Percentiles rank a stretch among this genome's conserved stretches.
These are phyloP conservation scores for Wickerhamomyces rabaulensis DNA, from an alignment of 805 yeast species.

Conservation along the genomic window DNA sequence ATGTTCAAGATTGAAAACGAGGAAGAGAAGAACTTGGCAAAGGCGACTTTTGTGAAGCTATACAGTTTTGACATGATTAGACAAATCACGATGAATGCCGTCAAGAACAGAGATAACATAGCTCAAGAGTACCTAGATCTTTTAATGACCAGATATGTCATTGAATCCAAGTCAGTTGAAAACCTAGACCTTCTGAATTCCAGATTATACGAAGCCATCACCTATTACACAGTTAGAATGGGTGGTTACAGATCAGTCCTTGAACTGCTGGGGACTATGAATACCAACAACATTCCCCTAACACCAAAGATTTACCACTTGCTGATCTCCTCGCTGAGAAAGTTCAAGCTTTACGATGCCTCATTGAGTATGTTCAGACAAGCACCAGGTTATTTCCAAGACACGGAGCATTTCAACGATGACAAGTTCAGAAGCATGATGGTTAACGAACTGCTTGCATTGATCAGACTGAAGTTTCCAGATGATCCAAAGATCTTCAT, in stretches of 20 bases:
- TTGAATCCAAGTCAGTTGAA: neutral
- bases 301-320: slow-evolving; percentile 14
- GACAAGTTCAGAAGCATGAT: slow-evolving; percentile 2
- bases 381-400: slow-evolving; percentile 12
- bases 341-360: slow-evolving; percentile 15
- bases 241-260: slow-evolving; percentile 13
- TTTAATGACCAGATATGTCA: slow-evolving; percentile 4
- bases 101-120: slow-evolving; percentile 3
- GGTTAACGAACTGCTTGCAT: slow-evolving; percentile 14
- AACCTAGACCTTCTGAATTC: neutral
- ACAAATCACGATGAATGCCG: slow-evolving; percentile 5
- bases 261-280: slow-evolving; percentile 11
- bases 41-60: slow-evolving; percentile 6
- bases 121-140: slow-evolving; percentile 11
- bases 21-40: neutral
- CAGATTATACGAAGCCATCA: slow-evolving; percentile 14
- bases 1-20: slow-evolving; percentile 2
- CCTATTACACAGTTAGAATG: slow-evolving; percentile 11
- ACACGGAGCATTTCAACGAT: neutral
- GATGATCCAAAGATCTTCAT: slow-evolving; percentile 15
- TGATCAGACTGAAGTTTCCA: slow-evolving; percentile 15
- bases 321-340: slow-evolving; percentile 14
- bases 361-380: slow-evolving; percentile 11
- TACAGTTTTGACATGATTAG: slow-evolving; percentile 13
- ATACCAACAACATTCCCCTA: slow-evolving; percentile 6